Base-by-base conservation (phyloP, 1,284 basidiomycete genomes). In the Schizopora paradoxa region DNA sequence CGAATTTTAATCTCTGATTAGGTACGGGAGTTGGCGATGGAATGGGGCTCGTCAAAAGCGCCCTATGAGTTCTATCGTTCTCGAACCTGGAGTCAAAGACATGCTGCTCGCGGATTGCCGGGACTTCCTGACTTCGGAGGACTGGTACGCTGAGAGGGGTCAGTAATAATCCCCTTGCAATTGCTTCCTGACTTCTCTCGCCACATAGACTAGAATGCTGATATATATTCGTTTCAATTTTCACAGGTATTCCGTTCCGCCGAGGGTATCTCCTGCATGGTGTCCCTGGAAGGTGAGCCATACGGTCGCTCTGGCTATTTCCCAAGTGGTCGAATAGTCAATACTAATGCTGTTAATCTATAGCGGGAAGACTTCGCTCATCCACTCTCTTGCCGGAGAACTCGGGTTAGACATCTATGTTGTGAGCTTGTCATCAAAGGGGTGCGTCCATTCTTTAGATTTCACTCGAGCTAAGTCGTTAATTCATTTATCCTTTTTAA, bases 341-440 rank as follows among this genome's bases (percentile, higher is more conserved):
- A 26, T 26, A 26, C 32, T 58, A 35, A 58, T 46, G 49, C 46
- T 34, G 34, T 45, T 51, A 33, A 42, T 16, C 34, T 35, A 35
- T 60, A 86, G 85, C 61, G 88, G 88, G 51, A 90, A 90, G 66
- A 87, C 86, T 26, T 87, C 83, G 14, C 68, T 87, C 42, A 87
- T 91, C 58, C 87, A 90, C 61, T 90, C 89, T 4, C 65, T 92
- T 49, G 90, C 90, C 38, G 86, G 87, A 42, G 87, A 91, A 59
- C 72, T 92, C 31, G 79, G 82, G n/a, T 72, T 91, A 22, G 88
- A 91, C 63, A 90, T 93, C 53, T 92, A 91, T 60, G 86, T 90
- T 41, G 79, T 92, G 52, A 88, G 84, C 44, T 68, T 93, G 41
- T 89, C 86, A 36, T 79, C 84, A 31, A 90, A 89, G 62, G 86